These are phyloP conservation scores for Vitis hybrid DNA, from an alignment of 177 flowering plant species.

Conservation along the genomic window DNA sequence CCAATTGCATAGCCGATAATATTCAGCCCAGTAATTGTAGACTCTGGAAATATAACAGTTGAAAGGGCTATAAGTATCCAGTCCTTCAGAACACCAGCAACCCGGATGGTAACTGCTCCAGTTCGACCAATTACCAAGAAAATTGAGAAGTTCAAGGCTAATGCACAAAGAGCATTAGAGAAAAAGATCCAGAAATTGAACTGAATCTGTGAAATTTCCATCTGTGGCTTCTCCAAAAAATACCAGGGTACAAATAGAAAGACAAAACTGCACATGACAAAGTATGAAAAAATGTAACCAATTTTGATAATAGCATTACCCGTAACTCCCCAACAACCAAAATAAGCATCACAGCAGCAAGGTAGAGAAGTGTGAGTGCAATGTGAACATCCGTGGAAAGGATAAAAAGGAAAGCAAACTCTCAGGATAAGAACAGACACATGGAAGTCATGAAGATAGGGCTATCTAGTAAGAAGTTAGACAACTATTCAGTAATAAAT, in stretches of 20 bases:
- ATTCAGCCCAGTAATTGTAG: slow-evolving; percentile 84
- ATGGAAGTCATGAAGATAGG: no score
- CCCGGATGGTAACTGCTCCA: slow-evolving; percentile 92
- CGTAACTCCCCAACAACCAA: not conserved
- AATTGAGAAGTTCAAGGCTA: slow-evolving; percentile 93
- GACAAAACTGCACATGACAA: slow-evolving; percentile 35
- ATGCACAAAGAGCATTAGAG: slow-evolving; percentile 88
- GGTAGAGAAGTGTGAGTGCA: no score
- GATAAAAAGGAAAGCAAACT: not conserved
- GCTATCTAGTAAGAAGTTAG: no score
- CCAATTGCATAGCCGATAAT: slow-evolving; percentile 96
- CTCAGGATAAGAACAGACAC: no score
- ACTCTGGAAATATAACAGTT: slow-evolving; percentile 90
- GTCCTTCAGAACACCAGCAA: slow-evolving; percentile 97
- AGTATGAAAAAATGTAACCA: not conserved
- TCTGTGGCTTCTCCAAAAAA: slow-evolving; percentile 74
- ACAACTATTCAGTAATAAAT: no score
- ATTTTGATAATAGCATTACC: not conserved
- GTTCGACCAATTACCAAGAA: slow-evolving; percentile 72
- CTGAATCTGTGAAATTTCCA: slow-evolving; percentile 84
- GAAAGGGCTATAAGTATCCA: slow-evolving; percentile 98
- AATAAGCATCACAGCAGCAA: slow-evolving; percentile 1
- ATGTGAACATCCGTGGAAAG: no score
- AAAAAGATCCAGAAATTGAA: slow-evolving; percentile 97
- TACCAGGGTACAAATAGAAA: slow-evolving; percentile 84